Evolutionary conservation across 345 rosid genomes (phyloP), one percentile per base, ranked within the genome.

Genomic region (Kandelia obovata): DNA sequence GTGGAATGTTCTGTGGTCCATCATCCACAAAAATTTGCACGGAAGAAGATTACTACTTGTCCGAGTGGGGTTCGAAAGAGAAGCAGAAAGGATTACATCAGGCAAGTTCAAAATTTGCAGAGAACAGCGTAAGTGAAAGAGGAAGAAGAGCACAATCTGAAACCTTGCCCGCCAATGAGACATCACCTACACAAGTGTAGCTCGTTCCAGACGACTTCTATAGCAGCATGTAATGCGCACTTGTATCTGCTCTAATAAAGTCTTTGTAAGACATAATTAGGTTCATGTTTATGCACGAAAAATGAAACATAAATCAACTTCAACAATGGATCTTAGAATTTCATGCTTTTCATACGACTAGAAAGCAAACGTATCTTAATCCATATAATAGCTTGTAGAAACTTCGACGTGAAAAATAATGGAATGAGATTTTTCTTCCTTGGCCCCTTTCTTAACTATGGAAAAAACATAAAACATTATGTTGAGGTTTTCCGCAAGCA

Each of bases 1-100:
- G 96, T 28, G 96, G 98, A 62, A 91, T 94, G 95, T 85, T 94
- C 61, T 84, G 83, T 47, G 89, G 95, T 6, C 96, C 96, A 2
- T 85, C 92, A 0, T 69, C 86, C 4, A 43, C 65, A 35, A 74
- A 76, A 28, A 47, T 65, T 7, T 59, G 83, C 11, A 82, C 84
- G 0, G 98, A 91, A 77, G 93, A 94, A 82, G 92, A 86, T 6
- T 91, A 94, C 53, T 89, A 94, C 68, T 60, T 87, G 79, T 62
- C 92, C 0, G 98, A 94, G 58, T 91, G 98, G 98, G 82, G 21
- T 52, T 7, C 73, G 1, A 59, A 77, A 49, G 98, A 91, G 81
- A 74, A 60, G 72, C 80, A 65, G 37, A 81, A 61, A 20, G 85
- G 85, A 1, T 59, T 84, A n/a, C 97, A 94, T 75, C 58, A 53